Base-by-base conservation (phyloP, 2,329 filamentous ascomycete species). In the Ophiostoma sp. region DNA sequence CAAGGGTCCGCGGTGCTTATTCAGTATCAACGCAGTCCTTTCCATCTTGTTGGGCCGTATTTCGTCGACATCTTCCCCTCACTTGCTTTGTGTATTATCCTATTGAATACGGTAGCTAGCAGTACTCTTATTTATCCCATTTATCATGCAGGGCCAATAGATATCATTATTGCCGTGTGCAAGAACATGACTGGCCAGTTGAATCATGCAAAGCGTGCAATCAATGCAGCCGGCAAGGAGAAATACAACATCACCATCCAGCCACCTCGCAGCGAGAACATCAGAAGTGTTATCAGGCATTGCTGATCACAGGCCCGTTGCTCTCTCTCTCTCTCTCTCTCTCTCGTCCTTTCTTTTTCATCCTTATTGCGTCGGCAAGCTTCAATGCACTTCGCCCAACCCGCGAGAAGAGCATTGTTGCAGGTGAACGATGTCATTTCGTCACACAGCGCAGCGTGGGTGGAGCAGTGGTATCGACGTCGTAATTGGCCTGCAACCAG, bases 1-100 rank as follows among this genome's bases (percentile, higher is more conserved):
- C n/a, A 63, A 63, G 60, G 60, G 38, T 63, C 60, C 60, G 60
- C 60, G 60, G 60, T 42, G 38, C 60, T 42, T 63, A 40, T 27
- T 60, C 55, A 38, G 38, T 14, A 40, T 60, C 55, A 60, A 38
- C 12, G 38, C 27, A 60, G 5, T 38, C 27, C 5, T 6, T 16
- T 38, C 55, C 38, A 8, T 38, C 8, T 60, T 1, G 55, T 36
- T 36, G 55, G 55, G 11, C 45, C 49, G 49, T 27, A 55, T 27
- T 27, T 44, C 42, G 3, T 44, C 11, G 42, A 44, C 42, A 18
- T 9, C 18, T 27, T 55, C 55, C 55, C 55, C 12, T 62, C 55
- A 40, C 55, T 40, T 16, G 16, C 16, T 18, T 49, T n/a, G 14
- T n/a, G 16, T 6, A 49, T n/a, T 55, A 55, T 27, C 7, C 7